These are phyloP conservation scores for Botryotinia calthae DNA, from an alignment of 2,329 filamentous ascomycete species.

Conservation along the genomic window DNA sequence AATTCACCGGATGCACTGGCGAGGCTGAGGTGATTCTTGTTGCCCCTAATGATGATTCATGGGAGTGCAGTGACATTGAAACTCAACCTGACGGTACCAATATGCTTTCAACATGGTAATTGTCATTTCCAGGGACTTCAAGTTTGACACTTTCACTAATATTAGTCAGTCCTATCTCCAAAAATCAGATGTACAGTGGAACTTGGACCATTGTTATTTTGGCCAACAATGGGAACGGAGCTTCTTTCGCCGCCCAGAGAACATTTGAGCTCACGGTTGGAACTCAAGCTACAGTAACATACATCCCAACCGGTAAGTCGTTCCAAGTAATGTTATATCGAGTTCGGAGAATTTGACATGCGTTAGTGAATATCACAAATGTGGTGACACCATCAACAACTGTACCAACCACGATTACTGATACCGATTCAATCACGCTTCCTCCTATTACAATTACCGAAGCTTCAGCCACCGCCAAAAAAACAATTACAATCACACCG, in stretches of 20 bases:
- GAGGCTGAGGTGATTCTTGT: conserved; percentile 18
- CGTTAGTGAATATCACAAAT: conserved; percentile 17
- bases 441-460: neutral
- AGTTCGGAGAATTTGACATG: neutral
- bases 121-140: neutral
- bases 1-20: conserved; percentile 14
- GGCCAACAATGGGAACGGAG: conserved; percentile 15
- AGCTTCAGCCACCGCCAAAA: conserved; percentile 6
- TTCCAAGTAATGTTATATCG: neutral
- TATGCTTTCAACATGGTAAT: conserved; percentile 16
- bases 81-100: conserved; percentile 12
- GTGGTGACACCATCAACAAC: conserved; percentile 11
- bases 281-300: conserved; percentile 10
- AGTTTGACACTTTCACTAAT: neutral
- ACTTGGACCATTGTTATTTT: conserved; percentile 17
- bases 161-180: neutral
- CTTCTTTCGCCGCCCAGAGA: conserved; percentile 18
- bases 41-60: conserved; percentile 16
- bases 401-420: neutral
- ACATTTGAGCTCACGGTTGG: conserved; percentile 15
- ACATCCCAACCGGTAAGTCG: conserved; percentile 11
- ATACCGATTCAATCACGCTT: conserved; percentile 1
- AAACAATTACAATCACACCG: conserved; percentile 12
- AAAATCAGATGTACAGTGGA: conserved; percentile 17
- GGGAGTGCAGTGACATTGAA: conserved; percentile 12